phyloP scores from a whole-genome alignment of 148 eudicot species.

The Rhododendron ovatum region DNA sequence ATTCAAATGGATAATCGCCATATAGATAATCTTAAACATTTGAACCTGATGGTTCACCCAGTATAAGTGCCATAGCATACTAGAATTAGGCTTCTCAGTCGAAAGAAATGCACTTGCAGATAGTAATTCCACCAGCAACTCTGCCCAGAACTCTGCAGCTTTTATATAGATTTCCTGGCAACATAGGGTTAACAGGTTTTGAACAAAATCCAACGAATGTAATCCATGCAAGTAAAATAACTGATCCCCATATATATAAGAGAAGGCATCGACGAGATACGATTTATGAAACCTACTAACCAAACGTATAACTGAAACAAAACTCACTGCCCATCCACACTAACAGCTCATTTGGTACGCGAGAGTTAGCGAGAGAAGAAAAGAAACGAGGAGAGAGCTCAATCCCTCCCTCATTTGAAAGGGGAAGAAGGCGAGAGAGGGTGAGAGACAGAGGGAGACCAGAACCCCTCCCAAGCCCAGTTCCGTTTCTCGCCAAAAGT shows the following conservation, averaged over 20 bases:
- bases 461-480: too few relatives aligned
- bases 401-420: too few relatives aligned
- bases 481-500: too few relatives aligned
- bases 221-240: background rate
- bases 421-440: too few relatives aligned
- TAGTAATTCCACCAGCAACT: constrained; percentile 75
- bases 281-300: background rate
- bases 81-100: constrained; percentile 68
- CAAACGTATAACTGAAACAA: background rate
- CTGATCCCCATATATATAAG: background rate
- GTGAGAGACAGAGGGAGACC: too few relatives aligned
- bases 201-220: background rate
- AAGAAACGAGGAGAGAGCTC: too few relatives aligned
- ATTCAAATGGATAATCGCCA: background rate
- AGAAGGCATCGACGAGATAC: background rate
- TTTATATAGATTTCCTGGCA: constrained; percentile 74
- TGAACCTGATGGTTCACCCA: constrained; percentile 98
- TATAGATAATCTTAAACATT: background rate
- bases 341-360: too few relatives aligned
- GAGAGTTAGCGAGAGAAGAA: too few relatives aligned
- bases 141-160: constrained; percentile 98
- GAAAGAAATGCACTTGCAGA: constrained; percentile 55
- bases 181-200: background rate
- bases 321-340: background rate
- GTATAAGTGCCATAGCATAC: constrained; percentile 87